phyloP scores from a whole-genome alignment of 1,284 basidiomycete genomes.

The Schizophyllum commune region DNA sequence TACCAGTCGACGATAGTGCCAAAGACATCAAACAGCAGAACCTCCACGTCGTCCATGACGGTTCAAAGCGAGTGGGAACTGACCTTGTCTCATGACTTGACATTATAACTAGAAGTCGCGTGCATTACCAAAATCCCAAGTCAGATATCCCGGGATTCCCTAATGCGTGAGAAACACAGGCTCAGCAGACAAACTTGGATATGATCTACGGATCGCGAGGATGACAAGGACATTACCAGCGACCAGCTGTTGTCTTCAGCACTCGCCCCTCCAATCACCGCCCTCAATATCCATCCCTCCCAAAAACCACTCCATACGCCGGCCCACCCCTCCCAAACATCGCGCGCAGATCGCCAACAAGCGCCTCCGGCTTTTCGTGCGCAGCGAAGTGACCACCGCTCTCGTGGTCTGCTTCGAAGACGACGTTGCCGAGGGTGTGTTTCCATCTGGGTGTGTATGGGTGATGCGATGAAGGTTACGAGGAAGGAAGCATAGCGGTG shows the following conservation, averaged over 20 bases:
- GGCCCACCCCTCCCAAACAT: slow-evolving; percentile 17
- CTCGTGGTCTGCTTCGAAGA: slow-evolving; percentile 14
- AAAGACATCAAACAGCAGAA: slow-evolving; percentile 55
- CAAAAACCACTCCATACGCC: slow-evolving; percentile 14
- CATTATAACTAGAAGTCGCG: no score
- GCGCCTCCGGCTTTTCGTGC: slow-evolving; percentile 11
- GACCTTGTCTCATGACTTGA: no score
- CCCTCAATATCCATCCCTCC: slow-evolving; percentile 13
- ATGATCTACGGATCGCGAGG: no score
- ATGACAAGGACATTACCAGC: no score
- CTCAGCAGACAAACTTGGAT: no score
- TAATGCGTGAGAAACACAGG: no score
- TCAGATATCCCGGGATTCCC: no score
- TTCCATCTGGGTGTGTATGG: no score
- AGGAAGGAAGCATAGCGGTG: no score
- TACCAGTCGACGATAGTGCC: slow-evolving; percentile 61
- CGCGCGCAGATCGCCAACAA: slow-evolving; percentile 13
- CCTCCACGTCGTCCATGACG: slow-evolving; percentile 31
- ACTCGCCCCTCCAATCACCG: neutral
- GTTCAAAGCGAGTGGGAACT: neutral
- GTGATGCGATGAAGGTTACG: no score
- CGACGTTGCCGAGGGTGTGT: slow-evolving; percentile 7
- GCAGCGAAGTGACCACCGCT: slow-evolving; percentile 16
- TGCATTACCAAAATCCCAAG: no score
- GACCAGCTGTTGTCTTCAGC: no score